Percentiles rank a stretch among this genome's conserved stretches.
phyloP scores from a whole-genome alignment of 2,329 filamentous ascomycete species.

The Huntiella decipiens region DNA sequence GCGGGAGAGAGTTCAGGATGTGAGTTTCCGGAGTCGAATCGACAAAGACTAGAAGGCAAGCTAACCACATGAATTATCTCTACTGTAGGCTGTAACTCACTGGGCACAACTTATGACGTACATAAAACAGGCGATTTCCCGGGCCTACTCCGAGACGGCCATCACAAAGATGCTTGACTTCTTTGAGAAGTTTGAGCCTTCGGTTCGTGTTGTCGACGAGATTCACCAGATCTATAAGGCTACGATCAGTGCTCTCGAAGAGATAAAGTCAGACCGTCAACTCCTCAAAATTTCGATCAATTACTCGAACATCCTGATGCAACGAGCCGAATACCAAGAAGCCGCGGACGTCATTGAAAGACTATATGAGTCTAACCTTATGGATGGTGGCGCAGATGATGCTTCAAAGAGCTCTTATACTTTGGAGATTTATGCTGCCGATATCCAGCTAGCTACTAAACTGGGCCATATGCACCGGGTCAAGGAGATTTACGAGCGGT shows the following conservation, averaged over 20 bases:
- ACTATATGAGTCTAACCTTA: slow-evolving; percentile 75
- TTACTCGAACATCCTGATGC: slow-evolving; percentile 74
- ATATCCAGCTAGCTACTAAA: slow-evolving; percentile 97
- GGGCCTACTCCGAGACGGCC: slow-evolving; percentile 97
- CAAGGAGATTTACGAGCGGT: slow-evolving; percentile 79
- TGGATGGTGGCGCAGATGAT: slow-evolving; percentile 71
- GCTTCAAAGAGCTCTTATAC: slow-evolving; percentile 92
- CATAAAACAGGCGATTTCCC: slow-evolving; percentile 87
- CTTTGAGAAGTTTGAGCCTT: slow-evolving; percentile 74
- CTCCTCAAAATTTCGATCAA: slow-evolving; percentile 99
- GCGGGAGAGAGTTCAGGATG: slow-evolving; percentile 71
- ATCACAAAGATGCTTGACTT: slow-evolving; percentile 99
- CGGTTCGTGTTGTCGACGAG: slow-evolving; percentile 45
- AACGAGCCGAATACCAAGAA: slow-evolving; percentile 69
- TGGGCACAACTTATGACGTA: slow-evolving; percentile 92
- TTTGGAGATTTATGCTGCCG: slow-evolving; percentile 84
- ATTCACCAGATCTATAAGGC: slow-evolving; percentile 93
- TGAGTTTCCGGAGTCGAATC: slow-evolving; percentile 17
- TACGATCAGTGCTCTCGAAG: slow-evolving; percentile 87
- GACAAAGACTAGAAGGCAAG: not conserved
- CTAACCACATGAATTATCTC: not conserved
- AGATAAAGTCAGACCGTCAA: slow-evolving; percentile 87
- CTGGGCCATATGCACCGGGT: slow-evolving; percentile 95
- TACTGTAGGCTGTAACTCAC: slow-evolving; percentile 60
- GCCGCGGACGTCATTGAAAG: slow-evolving; percentile 72